Base-by-base conservation (phyloP, 2,329 filamentous ascomycete species). In the Exophiala xenobiotica region DNA sequence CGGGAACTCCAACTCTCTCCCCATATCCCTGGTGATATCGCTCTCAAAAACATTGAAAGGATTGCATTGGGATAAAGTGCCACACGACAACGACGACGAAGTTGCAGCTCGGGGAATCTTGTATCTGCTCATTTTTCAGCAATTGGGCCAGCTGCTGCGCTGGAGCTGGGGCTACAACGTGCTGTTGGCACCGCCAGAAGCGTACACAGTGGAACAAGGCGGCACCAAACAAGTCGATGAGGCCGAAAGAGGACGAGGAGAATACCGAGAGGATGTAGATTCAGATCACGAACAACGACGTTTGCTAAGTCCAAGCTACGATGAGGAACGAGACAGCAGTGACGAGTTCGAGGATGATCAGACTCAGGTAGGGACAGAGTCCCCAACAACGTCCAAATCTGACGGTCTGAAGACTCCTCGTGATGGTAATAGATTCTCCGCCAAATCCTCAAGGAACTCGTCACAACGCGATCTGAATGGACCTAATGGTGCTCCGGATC, bases 151-250 rank as follows among this genome's bases (percentile, higher is more conserved):
- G 70, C 76, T 97, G 20, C 85, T 99, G 16, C 83, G 93, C 53
- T 99, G 93, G 93, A 96, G 89, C 57, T 99, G 93, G 93, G 93
- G 93, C 8, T 97, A 96, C 69, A 90, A 96, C 63, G 85, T 97
- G 29, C 77, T 99, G 14, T 77, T 99, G n/a, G 91, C 91, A 14
- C 90, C 92, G 14, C 87, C 89, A 60, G 83, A 86, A 14, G 70
- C 75, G 18, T 75, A 74, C 53, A 63, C 73, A 40, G 73, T 73
- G 59, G 70, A 70, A 41, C 63, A 63, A 2, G 70, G 73, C 27
- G 64, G 70, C 31, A 69, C 66, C 18, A 67, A 66, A 18, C 61
- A 61, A 14, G 62, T 65, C 14, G 64, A 68, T 3, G 55, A 58
- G 3, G 63, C 74, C 24, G 68, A 73, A 52, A 61, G 68, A 49